Conservation (phyloP, 176 grass and related monocot species). For the Eleusine coracana region DNA sequence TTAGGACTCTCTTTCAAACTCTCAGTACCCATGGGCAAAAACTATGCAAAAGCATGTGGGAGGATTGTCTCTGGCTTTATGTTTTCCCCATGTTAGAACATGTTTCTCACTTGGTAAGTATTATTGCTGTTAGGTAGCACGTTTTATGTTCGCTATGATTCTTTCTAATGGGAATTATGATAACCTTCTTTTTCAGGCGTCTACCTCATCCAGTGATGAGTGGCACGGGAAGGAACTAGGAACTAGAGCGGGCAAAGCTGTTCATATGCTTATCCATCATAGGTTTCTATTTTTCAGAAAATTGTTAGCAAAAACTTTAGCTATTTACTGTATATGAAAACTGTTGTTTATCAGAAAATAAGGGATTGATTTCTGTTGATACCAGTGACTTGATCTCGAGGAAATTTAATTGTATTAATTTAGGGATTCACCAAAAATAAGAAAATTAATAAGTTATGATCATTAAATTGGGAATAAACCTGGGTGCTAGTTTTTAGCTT, state of each 20-base stretch:
- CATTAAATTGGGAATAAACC: constrained; percentile 15
- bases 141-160: constrained; percentile 32
- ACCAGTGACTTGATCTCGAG: not conserved
- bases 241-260: constrained; percentile 92
- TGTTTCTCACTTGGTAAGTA: constrained; percentile 95
- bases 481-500: constrained; percentile 11
- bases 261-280: constrained; percentile 99
- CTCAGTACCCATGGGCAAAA: constrained; percentile 95
- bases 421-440: not conserved
- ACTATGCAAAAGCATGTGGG: constrained; percentile 89
- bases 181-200: constrained; percentile 64
- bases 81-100: constrained; percentile 94
- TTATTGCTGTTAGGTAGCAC: constrained; percentile 10
- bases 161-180: constrained; percentile 33
- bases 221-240: constrained; percentile 99
- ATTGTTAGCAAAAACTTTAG: not conserved
- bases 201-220: constrained; percentile 93
- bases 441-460: constrained; percentile 12
- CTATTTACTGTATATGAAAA: constrained; percentile 22
- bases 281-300: constrained; percentile 58
- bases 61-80: constrained; percentile 91
- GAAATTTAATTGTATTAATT: not conserved
- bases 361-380: not conserved
- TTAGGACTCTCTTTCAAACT: constrained; percentile 92
- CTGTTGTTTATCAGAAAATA: constrained; percentile 14